Conservation (phyloP, 257 asterid species). For the Nicotiana obtusifolia region DNA sequence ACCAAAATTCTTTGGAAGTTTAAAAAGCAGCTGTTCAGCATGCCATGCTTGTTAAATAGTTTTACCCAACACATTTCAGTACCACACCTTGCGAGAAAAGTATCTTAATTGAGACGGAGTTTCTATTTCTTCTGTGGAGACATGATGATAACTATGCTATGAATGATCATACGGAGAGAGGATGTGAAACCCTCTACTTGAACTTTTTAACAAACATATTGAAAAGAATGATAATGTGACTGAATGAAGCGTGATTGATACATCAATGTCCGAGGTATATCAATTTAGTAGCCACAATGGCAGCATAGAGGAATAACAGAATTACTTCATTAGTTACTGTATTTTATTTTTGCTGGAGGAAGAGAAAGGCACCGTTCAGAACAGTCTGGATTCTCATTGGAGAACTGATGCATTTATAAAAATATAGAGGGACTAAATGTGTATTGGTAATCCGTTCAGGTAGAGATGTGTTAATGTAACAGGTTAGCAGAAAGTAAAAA, state of each 20-base stretch:
- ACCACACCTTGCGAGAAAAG: background rate
- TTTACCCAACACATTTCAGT: background rate
- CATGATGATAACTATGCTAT: background rate
- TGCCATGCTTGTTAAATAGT: background rate
- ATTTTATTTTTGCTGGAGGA: background rate
- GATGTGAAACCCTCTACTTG: background rate
- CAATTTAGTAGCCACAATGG: background rate
- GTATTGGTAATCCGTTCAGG: background rate
- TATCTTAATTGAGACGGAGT: background rate
- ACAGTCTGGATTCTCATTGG: background rate
- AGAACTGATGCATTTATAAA: background rate
- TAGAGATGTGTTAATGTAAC: background rate
- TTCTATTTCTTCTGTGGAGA: background rate
- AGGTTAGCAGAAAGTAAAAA: background rate
- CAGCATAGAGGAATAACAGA: background rate
- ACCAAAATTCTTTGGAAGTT: background rate
- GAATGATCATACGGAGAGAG: background rate
- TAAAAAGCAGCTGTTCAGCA: background rate
- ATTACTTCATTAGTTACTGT: background rate
- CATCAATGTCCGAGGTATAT: background rate
- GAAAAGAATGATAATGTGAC: background rate
- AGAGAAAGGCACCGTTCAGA: background rate
- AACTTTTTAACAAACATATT: background rate
- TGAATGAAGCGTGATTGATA: background rate
- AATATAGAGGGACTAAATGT: background rate